These are phyloP conservation scores for Saccharum spontaneum DNA, from an alignment of 176 grass and related monocot genomes.

Conservation along the genomic window DNA sequence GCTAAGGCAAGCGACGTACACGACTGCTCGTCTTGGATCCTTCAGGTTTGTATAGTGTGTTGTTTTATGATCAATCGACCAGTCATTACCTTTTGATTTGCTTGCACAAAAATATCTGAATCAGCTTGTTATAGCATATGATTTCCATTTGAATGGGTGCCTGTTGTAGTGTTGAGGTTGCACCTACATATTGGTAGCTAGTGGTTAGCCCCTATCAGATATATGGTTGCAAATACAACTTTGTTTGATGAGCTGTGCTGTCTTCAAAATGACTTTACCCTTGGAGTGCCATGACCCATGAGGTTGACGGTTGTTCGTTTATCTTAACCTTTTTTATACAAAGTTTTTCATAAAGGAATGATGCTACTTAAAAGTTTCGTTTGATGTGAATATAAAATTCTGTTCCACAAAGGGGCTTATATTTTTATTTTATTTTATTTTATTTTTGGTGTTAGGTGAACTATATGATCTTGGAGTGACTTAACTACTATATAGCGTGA, in stretches of 20 bases:
- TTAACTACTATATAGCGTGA: background rate
- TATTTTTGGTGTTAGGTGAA: slow-evolving; percentile 1
- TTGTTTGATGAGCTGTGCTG: background rate
- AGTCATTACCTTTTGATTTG: background rate
- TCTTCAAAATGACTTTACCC: background rate
- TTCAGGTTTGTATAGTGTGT: slow-evolving; percentile 65
- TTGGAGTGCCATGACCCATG: background rate
- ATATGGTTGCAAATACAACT: background rate
- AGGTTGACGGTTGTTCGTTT: background rate
- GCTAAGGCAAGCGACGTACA: slow-evolving; percentile 94
- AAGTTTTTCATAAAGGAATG: background rate
- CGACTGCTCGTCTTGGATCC: slow-evolving; percentile 89
- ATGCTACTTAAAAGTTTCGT: background rate
- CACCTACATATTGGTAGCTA: background rate
- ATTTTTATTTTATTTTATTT: background rate
- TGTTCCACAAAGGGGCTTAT: background rate
- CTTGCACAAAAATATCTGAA: background rate
- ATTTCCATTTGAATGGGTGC: background rate
- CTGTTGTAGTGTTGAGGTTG: background rate
- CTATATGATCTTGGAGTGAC: background rate
- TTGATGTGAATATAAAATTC: background rate
- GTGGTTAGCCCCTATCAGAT: background rate
- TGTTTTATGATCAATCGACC: background rate
- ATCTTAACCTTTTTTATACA: background rate
- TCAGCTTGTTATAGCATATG: background rate